phyloP scores from a whole-genome alignment of 805 yeast genomes.

The Candida koratica region DNA sequence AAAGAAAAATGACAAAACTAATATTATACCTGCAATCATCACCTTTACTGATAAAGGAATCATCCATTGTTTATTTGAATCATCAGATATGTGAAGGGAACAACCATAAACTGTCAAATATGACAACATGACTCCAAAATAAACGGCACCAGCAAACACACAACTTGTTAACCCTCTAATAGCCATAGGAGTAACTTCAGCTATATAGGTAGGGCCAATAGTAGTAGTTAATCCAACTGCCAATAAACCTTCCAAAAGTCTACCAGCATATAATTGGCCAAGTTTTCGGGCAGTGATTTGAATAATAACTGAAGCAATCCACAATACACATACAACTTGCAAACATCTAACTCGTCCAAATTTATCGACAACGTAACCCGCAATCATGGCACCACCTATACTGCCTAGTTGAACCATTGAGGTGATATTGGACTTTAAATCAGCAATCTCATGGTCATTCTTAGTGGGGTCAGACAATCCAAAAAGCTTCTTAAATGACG shows the following conservation, averaged over 20 bases:
- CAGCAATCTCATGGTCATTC: slow-evolving; percentile 35
- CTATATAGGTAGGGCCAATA: slow-evolving; percentile 51
- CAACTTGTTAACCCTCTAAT: slow-evolving; percentile 52
- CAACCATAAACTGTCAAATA: slow-evolving; percentile 52
- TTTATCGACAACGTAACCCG: slow-evolving; percentile 46
- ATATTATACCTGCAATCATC: slow-evolving; percentile 44
- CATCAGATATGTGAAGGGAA: slow-evolving; percentile 39
- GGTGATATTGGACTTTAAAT: slow-evolving; percentile 49
- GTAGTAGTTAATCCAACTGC: slow-evolving; percentile 57
- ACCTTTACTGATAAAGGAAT: slow-evolving; percentile 48
- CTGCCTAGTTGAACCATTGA: slow-evolving; percentile 59
- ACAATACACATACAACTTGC: slow-evolving; percentile 38
- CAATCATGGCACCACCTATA: slow-evolving; percentile 49
- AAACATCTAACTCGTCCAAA: slow-evolving; percentile 50
- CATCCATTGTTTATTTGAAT: slow-evolving; percentile 46
- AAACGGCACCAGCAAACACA: slow-evolving; percentile 56
- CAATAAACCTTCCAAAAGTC: slow-evolving; percentile 48
- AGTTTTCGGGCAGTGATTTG: slow-evolving; percentile 44
- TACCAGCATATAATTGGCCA: slow-evolving; percentile 54
- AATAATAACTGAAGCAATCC: slow-evolving; percentile 46
- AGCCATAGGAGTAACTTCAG: slow-evolving; percentile 51
- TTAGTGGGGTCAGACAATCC: slow-evolving; percentile 41
- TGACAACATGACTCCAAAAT: slow-evolving; percentile 49
- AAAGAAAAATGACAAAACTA: slow-evolving; percentile 38
- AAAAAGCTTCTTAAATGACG: slow-evolving; percentile 39